Base-by-base conservation (phyloP, 768 basidiomycete genomes). In the Suillus plorans region DNA sequence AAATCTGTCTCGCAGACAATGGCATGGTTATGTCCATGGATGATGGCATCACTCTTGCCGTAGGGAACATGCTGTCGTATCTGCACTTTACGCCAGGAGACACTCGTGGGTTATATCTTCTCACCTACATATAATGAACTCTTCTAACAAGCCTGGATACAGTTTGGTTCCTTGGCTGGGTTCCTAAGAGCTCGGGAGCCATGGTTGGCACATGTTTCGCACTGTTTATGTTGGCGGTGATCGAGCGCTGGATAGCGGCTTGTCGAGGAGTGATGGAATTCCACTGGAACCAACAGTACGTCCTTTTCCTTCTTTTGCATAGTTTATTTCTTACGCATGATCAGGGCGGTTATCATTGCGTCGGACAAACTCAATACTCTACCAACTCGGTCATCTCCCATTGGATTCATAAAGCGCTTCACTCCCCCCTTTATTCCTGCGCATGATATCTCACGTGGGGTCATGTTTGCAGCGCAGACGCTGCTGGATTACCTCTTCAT, bases 131-230 rank as follows among this genome's bases (percentile, higher is more conserved):
- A 3, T 41, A 10, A 16, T 4, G 22, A 50, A n/a, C 60, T 13
- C 18, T 7, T 37, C 66, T 74, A 36, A 62, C 28, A 59, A 13
- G 41, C 3, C 3, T 6, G n/a, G 2, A 31, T 36, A 10, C 6
- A 74, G 75, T 86, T 8, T 84, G 82, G 82, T 84, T 92, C 75
- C 64, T 78, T 5, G 88, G 86, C 2, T 96, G 94, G 94, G 87
- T 89, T 0, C 93, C 94, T 0, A 73, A 77, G 3, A 82, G 80
- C 28, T 69, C 74, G 0, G 88, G 90, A 1, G 85, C 91, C 5
- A 85, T 93, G 73, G 80, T 85, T 4, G 94, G 92, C 13, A 81
- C 93, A 0, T 94, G 91, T 67, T 79, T 96, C 18, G 95, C 86
- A 0, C 71, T 97, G 18, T 89, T 95, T 71, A 63, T 96, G 64